Evolutionary conservation across 2,329 filamentous ascomycete species (phyloP).

Genomic region (Aureobasidium pullulans): DNA sequence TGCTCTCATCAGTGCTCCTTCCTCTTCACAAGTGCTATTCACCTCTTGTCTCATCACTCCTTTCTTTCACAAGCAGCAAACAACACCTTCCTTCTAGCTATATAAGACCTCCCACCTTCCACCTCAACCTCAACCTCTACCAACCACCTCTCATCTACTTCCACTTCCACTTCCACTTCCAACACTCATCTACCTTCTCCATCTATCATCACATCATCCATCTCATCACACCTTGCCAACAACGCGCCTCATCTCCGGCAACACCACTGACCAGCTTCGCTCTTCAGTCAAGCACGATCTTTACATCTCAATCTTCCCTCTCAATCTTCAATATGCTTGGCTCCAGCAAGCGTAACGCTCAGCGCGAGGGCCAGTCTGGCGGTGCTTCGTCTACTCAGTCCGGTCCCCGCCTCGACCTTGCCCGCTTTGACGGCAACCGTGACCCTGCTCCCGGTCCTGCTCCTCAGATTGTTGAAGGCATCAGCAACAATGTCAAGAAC

Average conservation of each 20-base stretch:
- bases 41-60: background rate
- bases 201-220: conserved; percentile 1
- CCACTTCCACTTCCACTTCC: background rate
- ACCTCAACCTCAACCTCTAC: conserved; percentile 4
- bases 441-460: conserved; percentile 12
- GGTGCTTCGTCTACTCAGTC: background rate
- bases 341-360: background rate
- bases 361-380: background rate
- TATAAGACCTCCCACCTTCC: background rate
- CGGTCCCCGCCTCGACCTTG: background rate
- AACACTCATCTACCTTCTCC: background rate
- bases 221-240: background rate
- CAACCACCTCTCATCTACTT: background rate
- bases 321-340: background rate
- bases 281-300: background rate
- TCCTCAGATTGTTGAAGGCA: background rate
- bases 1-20: background rate
- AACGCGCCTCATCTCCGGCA: background rate
- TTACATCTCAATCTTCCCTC: background rate
- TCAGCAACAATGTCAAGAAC: conserved; percentile 19
- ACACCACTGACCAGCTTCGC: background rate
- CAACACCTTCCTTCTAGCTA: background rate
- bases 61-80: background rate
- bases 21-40: background rate
- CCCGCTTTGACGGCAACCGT: conserved; percentile 18